A percentile compares a stretch with the other conserved stretches of the same genome.
phyloP scores from a whole-genome alignment of 164 flowering plant species.

The Santalum album region DNA sequence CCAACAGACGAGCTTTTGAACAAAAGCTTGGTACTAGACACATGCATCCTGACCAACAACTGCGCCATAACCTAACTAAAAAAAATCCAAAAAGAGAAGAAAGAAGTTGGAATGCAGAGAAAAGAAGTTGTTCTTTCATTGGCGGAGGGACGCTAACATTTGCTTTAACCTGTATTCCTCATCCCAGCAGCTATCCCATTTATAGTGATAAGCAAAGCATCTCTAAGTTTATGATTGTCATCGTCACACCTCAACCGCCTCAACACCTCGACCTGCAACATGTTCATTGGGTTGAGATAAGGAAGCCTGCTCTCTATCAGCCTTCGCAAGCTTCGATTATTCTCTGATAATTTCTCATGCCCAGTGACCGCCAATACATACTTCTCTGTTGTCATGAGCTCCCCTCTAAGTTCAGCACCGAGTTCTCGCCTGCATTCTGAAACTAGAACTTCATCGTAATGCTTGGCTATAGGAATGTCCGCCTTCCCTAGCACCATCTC shows the following conservation, averaged over 20 bases:
- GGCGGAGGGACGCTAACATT: no score
- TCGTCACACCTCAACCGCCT: slow-evolving; percentile 71
- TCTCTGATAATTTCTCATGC: slow-evolving; percentile 65
- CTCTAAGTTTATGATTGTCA: slow-evolving; percentile 67
- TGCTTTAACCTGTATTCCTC: slow-evolving; percentile 82
- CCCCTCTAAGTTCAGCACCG: slow-evolving; percentile 62
- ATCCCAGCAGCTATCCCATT: slow-evolving; percentile 98
- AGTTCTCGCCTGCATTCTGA: slow-evolving; percentile 52
- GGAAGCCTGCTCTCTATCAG: slow-evolving; percentile 83
- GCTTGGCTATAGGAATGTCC: slow-evolving; percentile 70
- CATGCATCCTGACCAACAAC: no score
- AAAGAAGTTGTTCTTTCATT: no score
- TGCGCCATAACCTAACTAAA: no score
- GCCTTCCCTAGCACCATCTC: slow-evolving; percentile 96
- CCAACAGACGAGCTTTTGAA: no score
- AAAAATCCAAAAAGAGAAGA: no score
- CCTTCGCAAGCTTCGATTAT: slow-evolving; percentile 60
- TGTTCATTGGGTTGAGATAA: slow-evolving; percentile 74
- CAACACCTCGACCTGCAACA: slow-evolving; percentile 83
- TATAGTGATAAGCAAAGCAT: slow-evolving; percentile 83
- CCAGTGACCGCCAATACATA: slow-evolving; percentile 65
- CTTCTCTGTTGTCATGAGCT: slow-evolving; percentile 57
- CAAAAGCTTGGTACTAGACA: no score
- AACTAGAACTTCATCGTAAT: slow-evolving; percentile 79
- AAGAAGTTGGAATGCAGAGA: no score